Conservation (phyloP, 331 rosid genomes). For the Stylosanthes scabra region DNA sequence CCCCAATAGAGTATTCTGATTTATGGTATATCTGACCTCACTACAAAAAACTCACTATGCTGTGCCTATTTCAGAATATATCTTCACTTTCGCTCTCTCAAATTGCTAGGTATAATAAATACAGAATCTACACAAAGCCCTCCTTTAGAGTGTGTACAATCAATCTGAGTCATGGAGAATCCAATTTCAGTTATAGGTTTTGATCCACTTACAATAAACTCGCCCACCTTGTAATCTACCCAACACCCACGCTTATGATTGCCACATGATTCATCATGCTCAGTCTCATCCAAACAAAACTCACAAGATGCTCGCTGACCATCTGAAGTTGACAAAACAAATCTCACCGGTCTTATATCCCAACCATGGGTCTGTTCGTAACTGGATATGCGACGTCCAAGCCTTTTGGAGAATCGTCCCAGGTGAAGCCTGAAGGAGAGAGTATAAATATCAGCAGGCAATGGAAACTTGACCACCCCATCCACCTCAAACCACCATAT, state of each 20-base stretch:
- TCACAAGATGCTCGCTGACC: constrained; percentile 68
- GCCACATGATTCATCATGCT: constrained; percentile 55
- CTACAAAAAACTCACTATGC: constrained; percentile 34
- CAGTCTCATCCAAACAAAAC: constrained; percentile 66
- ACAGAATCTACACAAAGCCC: constrained; percentile 90
- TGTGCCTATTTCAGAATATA: constrained; percentile 55
- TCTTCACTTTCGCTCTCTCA: constrained; percentile 57
- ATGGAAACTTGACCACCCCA: constrained; percentile 69
- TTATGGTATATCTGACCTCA: constrained; percentile 34
- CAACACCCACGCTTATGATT: constrained; percentile 78
- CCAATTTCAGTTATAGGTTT: constrained; percentile 65
- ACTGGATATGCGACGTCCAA: constrained; percentile 72
- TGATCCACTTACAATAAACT: constrained; percentile 58
- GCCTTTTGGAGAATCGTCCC: constrained; percentile 71
- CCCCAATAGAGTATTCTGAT: constrained; percentile 37
- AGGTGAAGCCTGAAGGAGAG: constrained; percentile 78
- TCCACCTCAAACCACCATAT: constrained; percentile 94
- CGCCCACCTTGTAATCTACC: constrained; percentile 94
- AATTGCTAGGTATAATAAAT: constrained; percentile 68
- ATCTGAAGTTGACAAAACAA: constrained; percentile 64
- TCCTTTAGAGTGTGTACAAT: constrained; percentile 89
- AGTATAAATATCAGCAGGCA: constrained; percentile 77
- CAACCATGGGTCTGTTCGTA: constrained; percentile 89
- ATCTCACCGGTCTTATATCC: constrained; percentile 76
- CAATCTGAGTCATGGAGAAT: constrained; percentile 91